A percentile compares a stretch with the other conserved stretches of the same genome.
phyloP scores from a whole-genome alignment of 2,329 filamentous ascomycete genomes.

The Chlorencoelia australis region DNA sequence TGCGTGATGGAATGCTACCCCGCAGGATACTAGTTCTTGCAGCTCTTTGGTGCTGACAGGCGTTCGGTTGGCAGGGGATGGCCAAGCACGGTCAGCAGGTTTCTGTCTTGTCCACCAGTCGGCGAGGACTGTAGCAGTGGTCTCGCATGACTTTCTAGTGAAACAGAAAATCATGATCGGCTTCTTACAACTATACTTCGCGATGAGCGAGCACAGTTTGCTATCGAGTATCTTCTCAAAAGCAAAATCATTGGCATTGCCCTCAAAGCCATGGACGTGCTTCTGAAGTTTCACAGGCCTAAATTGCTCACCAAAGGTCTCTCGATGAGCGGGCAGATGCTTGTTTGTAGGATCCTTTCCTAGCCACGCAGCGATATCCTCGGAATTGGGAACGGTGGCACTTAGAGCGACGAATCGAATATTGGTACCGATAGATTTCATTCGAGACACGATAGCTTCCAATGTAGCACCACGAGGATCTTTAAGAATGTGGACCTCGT shows the following conservation, averaged over 20 bases:
- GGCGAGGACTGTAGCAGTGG: conserved; percentile 57
- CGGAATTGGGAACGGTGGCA: conserved; percentile 73
- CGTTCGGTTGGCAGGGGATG: conserved; percentile 40
- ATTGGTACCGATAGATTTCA: conserved; percentile 69
- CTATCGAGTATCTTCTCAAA: conserved; percentile 62
- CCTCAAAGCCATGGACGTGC: conserved; percentile 63
- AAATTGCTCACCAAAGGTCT: conserved; percentile 70
- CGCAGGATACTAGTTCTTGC: conserved; percentile 37
- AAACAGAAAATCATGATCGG: conserved; percentile 79
- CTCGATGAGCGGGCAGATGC: conserved; percentile 52
- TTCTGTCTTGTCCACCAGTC: conserved; percentile 50
- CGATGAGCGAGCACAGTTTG: conserved; percentile 56
- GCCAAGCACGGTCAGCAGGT: conserved; percentile 51
- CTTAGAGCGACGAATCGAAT: conserved; percentile 75
- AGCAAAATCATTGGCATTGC: conserved; percentile 56
- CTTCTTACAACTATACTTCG: conserved; percentile 57
- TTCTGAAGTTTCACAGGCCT: conserved; percentile 69
- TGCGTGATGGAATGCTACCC: conserved; percentile 76
- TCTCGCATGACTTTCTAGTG: conserved; percentile 59
- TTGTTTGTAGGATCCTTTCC: conserved; percentile 52
- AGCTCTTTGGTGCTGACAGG: conserved; percentile 49
- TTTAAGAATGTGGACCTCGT: conserved; percentile 81
- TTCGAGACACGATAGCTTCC: conserved; percentile 75
- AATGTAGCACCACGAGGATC: conserved; percentile 69
- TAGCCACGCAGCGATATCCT: conserved; percentile 72